Evolutionary conservation across 768 basidiomycete species (phyloP).

Genomic region (Suillus plorans): DNA sequence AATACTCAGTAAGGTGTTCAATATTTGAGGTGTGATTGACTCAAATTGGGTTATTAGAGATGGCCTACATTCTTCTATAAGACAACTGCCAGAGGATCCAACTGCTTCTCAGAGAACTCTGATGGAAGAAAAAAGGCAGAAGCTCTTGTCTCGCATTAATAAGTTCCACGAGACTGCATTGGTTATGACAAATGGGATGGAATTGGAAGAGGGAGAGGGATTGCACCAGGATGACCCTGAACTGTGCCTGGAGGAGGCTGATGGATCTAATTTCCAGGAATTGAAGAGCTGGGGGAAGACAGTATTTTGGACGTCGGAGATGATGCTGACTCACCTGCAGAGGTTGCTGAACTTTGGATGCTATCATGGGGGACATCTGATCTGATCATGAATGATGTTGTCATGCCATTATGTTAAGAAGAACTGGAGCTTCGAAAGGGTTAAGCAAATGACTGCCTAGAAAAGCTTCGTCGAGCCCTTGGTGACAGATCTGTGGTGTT

Average conservation of each 20-base stretch:
- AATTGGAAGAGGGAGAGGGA: not conserved
- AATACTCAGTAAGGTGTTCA: constrained; percentile 6
- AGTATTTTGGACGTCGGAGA: not conserved
- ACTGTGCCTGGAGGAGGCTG: not conserved
- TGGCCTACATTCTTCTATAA: not conserved
- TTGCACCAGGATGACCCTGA: not conserved
- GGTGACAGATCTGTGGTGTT: constrained; percentile 8
- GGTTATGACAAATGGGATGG: not conserved
- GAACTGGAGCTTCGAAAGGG: constrained; percentile 8
- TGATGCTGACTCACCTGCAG: not conserved
- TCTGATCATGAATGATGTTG: not conserved
- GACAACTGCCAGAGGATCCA: not conserved
- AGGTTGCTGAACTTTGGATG: constrained; percentile 2
- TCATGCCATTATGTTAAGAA: not conserved
- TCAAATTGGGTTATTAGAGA: constrained; percentile 1
- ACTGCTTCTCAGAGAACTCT: constrained; percentile 2
- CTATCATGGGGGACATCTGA: not conserved
- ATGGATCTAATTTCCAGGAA: not conserved
- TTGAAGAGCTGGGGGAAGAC: not conserved
- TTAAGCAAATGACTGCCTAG: constrained; percentile 10
- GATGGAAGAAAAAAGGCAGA: not conserved
- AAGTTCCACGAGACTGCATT: not conserved
- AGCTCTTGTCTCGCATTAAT: not conserved
- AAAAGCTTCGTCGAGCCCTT: constrained; percentile 2
- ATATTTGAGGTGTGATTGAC: not conserved